Evolutionary conservation across 164 flowering plant species (phyloP), one percentile per base, ranked within the genome.

Genomic region (Vitis amurensis): DNA sequence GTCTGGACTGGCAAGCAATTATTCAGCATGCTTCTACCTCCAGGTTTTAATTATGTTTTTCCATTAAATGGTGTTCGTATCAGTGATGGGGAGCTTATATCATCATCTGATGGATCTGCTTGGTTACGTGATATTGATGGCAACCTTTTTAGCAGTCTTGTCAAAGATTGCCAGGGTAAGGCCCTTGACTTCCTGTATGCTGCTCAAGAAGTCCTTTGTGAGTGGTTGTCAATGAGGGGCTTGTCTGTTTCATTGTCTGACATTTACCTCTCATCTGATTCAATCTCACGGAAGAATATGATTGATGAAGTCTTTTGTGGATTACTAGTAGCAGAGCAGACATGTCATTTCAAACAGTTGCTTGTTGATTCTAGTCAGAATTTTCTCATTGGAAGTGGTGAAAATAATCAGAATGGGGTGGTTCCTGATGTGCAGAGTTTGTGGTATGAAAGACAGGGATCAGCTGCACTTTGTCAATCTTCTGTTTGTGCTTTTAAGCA

Each of bases 1-100:
- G 68, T 76, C 2, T 91, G 94, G 94, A 90, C 97, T 57, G 97
- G 99, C 15, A 84, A 82, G 59, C 95, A 92, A 70, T 67, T 93
- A 57, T 83, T 96, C 64, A 81, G 93, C 83, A 82, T 85, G 88
- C 82, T 96, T 7, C 78, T 96, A 58, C 98, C 97, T 17, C 62
- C 68, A 13, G 81, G 72, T 50, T 87, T 95, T 67, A 73, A 86
- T 52, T 88, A 75, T 76, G 49, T 2, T 13, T 79, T 68, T 71
- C 80, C 79, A 15, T 48, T 73, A 52, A 81, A 78, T 62, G 82
- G 70, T 65, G 84, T 88, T 51, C 52, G 30, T n/a, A 79, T 92
- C 47, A 71, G 71, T 2, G 52, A 86, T 14, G 97, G 97, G 37
- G 87, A 91, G 73, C 72, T 92, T 29, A 19, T 91, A 8, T 76